A percentile compares a stretch with the other conserved stretches of the same genome.
Conservation (phyloP, 108 stramenopile genomes). For the Chaetoceros tenuissimus region DNA sequence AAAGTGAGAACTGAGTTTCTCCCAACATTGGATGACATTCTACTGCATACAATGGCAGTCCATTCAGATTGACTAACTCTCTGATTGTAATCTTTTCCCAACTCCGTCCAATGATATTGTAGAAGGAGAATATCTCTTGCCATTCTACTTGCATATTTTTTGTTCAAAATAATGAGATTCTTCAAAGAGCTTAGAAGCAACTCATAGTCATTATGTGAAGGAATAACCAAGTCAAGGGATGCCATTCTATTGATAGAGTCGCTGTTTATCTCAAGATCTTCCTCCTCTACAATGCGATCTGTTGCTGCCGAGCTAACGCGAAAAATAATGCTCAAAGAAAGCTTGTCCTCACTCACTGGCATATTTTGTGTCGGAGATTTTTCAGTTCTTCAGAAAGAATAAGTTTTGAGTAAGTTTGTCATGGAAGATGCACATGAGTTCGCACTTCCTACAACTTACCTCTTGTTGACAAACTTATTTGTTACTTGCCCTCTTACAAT, state of each 20-base stretch:
- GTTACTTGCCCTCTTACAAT: slow-evolving; percentile 57
- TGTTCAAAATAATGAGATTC: slow-evolving; percentile 35
- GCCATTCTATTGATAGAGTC: slow-evolving; percentile 18
- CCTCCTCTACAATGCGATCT: slow-evolving; percentile 14
- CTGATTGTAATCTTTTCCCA: slow-evolving; percentile 33
- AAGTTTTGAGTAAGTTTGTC: slow-evolving; percentile 1
- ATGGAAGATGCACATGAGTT: not conserved
- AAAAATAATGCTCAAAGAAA: slow-evolving; percentile 22
- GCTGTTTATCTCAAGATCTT: slow-evolving; percentile 15
- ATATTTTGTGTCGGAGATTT: not conserved
- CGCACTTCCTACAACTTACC: slow-evolving; percentile 12
- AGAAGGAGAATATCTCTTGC: slow-evolving; percentile 15
- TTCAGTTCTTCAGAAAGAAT: not conserved
- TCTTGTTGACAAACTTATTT: slow-evolving; percentile 40
- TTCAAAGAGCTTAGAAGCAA: slow-evolving; percentile 36
- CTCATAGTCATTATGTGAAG: slow-evolving; percentile 32
- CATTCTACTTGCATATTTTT: slow-evolving; percentile 11
- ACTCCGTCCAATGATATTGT: slow-evolving; percentile 50
- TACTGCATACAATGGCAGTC: not conserved
- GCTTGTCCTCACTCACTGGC: not conserved
- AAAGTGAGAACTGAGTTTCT: slow-evolving; percentile 11
- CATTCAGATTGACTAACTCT: slow-evolving; percentile 1
- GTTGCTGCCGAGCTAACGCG: slow-evolving; percentile 10
- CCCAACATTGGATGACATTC: slow-evolving; percentile 12
- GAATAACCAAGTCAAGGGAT: slow-evolving; percentile 62